phyloP scores from a whole-genome alignment of 495 filamentous ascomycete species.

The Daldinia grandis region DNA sequence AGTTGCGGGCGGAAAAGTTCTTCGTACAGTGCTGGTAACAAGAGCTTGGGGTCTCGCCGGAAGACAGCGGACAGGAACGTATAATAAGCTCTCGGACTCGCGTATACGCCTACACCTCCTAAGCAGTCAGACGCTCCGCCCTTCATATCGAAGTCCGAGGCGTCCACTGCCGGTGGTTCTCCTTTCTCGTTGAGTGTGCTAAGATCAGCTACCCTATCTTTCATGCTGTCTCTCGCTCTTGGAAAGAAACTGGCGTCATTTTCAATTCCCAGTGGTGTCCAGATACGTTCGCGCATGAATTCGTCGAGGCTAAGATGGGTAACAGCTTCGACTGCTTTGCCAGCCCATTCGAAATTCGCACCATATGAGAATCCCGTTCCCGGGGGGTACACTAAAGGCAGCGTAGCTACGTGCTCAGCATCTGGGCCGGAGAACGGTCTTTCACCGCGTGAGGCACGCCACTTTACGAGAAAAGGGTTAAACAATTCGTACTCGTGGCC shows the following conservation, averaged over 20 bases:
- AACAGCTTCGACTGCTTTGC: slow-evolving; percentile 53
- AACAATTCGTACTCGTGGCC: slow-evolving; percentile 58
- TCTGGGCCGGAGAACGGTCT: slow-evolving; percentile 13
- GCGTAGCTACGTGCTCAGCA: slow-evolving; percentile 42
- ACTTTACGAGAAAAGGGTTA: slow-evolving; percentile 47
- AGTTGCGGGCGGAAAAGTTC: slow-evolving; percentile 64
- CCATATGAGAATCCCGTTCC: slow-evolving; percentile 61
- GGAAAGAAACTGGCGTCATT: slow-evolving; percentile 44
- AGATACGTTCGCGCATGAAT: slow-evolving; percentile 40
- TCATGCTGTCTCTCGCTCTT: slow-evolving; percentile 27
- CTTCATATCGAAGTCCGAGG: slow-evolving; percentile 20
- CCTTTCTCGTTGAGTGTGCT: slow-evolving; percentile 39
- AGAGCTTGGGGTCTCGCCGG: slow-evolving; percentile 54
- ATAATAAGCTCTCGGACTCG: slow-evolving; percentile 56
- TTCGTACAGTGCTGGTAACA: slow-evolving; percentile 53
- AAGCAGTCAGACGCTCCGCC: slow-evolving; percentile 50
- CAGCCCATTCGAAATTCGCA: slow-evolving; percentile 60
- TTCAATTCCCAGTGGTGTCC: slow-evolving; percentile 34
- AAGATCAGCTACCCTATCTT: slow-evolving; percentile 38
- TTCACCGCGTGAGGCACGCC: slow-evolving; percentile 44
- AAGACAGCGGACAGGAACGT: slow-evolving; percentile 60
- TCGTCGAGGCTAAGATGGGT: slow-evolving; percentile 34
- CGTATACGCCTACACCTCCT: slow-evolving; percentile 64
- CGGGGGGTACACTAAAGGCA: slow-evolving; percentile 58
- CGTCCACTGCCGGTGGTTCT: slow-evolving; percentile 28